Conservation (phyloP, 371 early-diverging fungal genomes). For the Mortierella sp. region DNA sequence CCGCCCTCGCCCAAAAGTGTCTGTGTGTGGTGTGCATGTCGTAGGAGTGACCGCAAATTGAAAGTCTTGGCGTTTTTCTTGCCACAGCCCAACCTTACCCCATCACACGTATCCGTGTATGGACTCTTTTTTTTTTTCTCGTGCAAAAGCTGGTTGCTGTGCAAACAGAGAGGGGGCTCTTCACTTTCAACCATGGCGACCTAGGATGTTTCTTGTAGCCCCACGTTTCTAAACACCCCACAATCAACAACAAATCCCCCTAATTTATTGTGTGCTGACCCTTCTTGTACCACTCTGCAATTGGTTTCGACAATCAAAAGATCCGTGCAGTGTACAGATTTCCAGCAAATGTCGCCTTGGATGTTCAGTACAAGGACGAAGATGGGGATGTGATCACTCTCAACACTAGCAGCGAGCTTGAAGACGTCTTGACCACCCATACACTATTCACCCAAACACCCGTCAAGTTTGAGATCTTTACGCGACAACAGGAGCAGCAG, state of each 20-base stretch:
- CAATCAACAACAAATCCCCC: too few relatives aligned
- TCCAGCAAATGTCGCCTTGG: conserved; percentile 13
- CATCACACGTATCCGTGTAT: not conserved
- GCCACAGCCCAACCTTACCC: not conserved
- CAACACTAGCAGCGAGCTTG: conserved; percentile 46
- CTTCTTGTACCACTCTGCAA: too few relatives aligned
- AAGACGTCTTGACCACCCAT: conserved; percentile 47
- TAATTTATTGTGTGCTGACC: too few relatives aligned
- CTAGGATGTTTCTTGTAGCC: too few relatives aligned
- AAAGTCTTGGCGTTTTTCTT: not conserved
- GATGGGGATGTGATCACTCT: conserved; percentile 48
- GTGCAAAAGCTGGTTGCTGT: too few relatives aligned
- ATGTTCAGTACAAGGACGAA: conserved; percentile 45
- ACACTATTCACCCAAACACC: conserved; percentile 31
- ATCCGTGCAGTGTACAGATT: conserved; percentile 35
- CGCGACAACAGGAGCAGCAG: not conserved
- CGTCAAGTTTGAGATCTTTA: conserved; percentile 35
- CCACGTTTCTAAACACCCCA: too few relatives aligned
- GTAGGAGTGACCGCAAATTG: conserved; percentile 4
- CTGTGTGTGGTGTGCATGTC: too few relatives aligned
- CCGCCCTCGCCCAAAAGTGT: too few relatives aligned
- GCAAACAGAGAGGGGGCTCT: too few relatives aligned
- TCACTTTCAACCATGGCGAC: too few relatives aligned
- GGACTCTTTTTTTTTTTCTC: too few relatives aligned
- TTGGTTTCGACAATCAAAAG: conserved; percentile 10